Evolutionary conservation across 192 early-diverging fungal genomes (phyloP), one percentile per base, ranked within the genome.

Genomic region (Coemansia sp.): DNA sequence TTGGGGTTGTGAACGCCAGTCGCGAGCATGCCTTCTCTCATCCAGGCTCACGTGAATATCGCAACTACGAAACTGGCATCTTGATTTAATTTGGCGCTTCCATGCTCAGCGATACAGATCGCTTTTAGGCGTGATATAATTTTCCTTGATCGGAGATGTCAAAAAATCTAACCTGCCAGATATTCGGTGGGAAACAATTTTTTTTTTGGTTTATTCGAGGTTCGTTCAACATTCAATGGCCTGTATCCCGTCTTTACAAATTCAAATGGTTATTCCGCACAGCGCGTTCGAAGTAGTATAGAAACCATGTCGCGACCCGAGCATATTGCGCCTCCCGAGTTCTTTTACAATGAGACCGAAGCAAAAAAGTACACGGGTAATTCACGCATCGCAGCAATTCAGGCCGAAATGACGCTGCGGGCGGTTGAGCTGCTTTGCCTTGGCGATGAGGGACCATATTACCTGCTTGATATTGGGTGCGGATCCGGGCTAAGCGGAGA

Each of bases 401-500:
- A 99, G 70, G 92, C 90, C 13, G 91, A 96, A 70, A 92, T 99
- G 95, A 89, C 96, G 6, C 78, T 89, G 56, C 86, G 96, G 50
- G 93, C 94, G 0, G 82, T 99, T 17, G 95, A 99, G 81, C 83
- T 99, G 33, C 80, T 99, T 42, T 89, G 87, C 72, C 80, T 99
- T 14, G 87, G 89, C 14, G 85, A 87, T 7, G 91, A 91, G 65
- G 78, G 83, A 56, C 66, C 90, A 2, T 86, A 86, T 58, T 93
- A 85, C 54, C 70, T 99, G 49, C 85, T 99, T 23, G 97, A 99
- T 76, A 95, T 99, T 72, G 95, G 97, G 29, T 98, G 97, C 73
- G 97, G 96, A 72, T 96, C 94, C 10, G 97, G 97, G 22, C 84
- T 99, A 62, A 91, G 89, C 80, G 95, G 95, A 7, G 95, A 99